These are phyloP conservation scores for Termitomyces sp. DNA, from an alignment of 768 basidiomycete genomes.

Conservation along the genomic window DNA sequence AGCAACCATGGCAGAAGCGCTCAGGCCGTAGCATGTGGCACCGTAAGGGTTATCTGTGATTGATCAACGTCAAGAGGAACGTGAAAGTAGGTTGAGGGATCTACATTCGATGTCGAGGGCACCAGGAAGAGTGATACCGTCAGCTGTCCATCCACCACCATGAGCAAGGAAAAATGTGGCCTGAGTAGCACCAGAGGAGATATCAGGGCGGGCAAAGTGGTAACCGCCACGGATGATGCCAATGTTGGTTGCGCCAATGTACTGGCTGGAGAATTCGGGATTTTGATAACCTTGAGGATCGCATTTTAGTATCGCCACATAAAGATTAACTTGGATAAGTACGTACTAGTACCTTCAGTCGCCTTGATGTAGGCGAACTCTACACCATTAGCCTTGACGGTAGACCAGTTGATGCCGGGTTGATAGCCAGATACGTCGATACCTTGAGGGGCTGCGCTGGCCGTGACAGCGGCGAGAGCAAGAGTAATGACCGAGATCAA, in stretches of 20 bases:
- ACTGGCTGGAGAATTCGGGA: conserved; percentile 46
- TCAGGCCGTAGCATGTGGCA: conserved; percentile 51
- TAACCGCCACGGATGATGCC: conserved; percentile 53
- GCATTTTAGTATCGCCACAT: background rate
- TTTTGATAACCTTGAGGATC: conserved; percentile 30
- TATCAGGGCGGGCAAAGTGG: conserved; percentile 44
- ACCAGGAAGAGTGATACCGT: conserved; percentile 51
- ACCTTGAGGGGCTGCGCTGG: conserved; percentile 36
- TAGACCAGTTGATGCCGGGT: conserved; percentile 45
- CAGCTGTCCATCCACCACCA: conserved; percentile 34
- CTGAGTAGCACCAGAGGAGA: conserved; percentile 52
- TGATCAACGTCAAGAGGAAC: background rate
- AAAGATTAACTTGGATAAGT: background rate
- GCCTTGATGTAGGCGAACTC: conserved; percentile 65
- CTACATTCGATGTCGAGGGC: conserved; percentile 62
- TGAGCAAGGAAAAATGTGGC: conserved; percentile 56
- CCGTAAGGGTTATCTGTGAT: conserved; percentile 48
- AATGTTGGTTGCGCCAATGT: conserved; percentile 51
- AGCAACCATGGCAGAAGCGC: conserved; percentile 51
- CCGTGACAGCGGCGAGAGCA: conserved; percentile 10
- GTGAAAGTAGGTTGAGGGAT: conserved; percentile 7
- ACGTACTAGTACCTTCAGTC: conserved; percentile 39
- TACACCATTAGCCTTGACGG: conserved; percentile 48
- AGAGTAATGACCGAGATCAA: conserved; percentile 13
- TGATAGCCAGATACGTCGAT: conserved; percentile 58